Evolutionary conservation across 345 rosid species (phyloP), one percentile per base, ranked within the genome.

Genomic region (Gossypium herbaceum): DNA sequence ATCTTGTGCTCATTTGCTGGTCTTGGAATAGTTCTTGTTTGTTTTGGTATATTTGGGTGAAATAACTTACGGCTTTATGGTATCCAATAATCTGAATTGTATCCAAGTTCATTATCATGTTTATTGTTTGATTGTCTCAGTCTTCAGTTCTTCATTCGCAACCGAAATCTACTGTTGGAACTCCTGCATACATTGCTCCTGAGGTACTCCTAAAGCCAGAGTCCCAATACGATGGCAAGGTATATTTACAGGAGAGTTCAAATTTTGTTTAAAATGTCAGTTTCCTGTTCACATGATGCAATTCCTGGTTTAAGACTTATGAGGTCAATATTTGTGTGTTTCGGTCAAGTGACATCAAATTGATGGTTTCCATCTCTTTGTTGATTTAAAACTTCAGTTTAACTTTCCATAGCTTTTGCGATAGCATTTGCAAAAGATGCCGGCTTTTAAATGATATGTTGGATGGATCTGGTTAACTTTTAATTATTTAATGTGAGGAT

Each of bases 111-210:
- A 22, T 52, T 15, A 20, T 29, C 13, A 17, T 68, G 43, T 48
- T 62, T 75, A 12, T 17, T 55, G 43, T 76, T 45, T 73, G 68
- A 17, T 69, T 20, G 29, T 68, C 54, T 62, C 89, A 93, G 97
- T 93, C 99, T 20, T 90, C 93, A 19, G 92, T 95, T 80, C 93
- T 93, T 55, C 98, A 93, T 81, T 95, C 98, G 9, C 97, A 93
- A 85, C 99, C 98, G 1, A 95, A 88, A 75, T 95, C 99, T 52
- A 95, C 97, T 8, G 98, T 95, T n/a, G 99, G 99, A 48, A 95
- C 98, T 78, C 99, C 99, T 79, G 98, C 99, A 9, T 93, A 91
- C 74, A 95, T 93, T 22, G 99, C 99, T 73, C 97, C 98, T 15
- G 99, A 95, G 86, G 98, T 95, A 41, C 79, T 93, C 20, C 84